Conservation (phyloP, 2,329 filamentous ascomycete species). For the Xylaria sp. region DNA sequence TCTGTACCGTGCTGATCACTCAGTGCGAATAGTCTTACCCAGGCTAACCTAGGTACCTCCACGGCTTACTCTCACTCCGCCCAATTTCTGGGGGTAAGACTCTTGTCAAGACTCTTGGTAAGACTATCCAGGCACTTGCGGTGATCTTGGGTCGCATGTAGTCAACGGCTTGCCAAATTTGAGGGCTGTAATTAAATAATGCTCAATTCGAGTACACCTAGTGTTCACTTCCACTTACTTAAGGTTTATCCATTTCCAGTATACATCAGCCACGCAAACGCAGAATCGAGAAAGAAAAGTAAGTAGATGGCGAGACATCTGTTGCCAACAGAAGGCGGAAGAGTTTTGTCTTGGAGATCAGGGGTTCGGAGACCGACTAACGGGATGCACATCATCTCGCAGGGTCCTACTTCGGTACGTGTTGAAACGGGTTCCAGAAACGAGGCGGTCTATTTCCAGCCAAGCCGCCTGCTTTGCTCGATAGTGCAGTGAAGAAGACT, state of each 20-base stretch:
- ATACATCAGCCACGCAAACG: neutral
- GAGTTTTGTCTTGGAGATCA: conserved; percentile 4
- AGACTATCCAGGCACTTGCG: neutral
- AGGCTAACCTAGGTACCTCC: neutral
- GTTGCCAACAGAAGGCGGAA: neutral
- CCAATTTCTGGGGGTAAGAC: neutral
- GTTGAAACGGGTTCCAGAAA: conserved; percentile 4
- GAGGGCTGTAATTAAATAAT: neutral
- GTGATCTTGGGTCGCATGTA: neutral
- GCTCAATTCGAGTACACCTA: neutral
- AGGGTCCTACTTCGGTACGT: conserved; percentile 4
- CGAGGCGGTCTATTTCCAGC: conserved; percentile 1
- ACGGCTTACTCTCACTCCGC: neutral
- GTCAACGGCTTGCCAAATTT: neutral
- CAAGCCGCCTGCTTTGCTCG: neutral
- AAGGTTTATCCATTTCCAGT: neutral
- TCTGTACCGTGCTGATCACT: conserved; percentile 10
- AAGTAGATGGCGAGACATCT: conserved; percentile 11
- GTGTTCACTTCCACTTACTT: neutral
- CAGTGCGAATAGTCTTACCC: neutral
- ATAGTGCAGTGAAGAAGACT: neutral
- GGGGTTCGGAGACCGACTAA: neutral
- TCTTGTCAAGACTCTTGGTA: neutral
- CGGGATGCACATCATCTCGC: conserved; percentile 27
- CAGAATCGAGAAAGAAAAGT: neutral